phyloP scores from a whole-genome alignment of 163 green algal species.

The Volvox carteri region DNA sequence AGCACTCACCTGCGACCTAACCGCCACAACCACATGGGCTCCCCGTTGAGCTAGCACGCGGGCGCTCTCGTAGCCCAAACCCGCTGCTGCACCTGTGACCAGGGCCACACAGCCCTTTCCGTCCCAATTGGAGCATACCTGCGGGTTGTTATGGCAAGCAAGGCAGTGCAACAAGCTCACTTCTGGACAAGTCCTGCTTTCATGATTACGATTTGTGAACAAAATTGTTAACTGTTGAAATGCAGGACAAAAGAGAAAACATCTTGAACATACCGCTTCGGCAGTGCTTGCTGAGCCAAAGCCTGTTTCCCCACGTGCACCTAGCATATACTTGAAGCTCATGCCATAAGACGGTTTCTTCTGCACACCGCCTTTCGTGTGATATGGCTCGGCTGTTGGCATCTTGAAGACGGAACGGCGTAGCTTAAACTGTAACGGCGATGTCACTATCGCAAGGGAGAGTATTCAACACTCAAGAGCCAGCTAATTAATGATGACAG shows the following conservation, averaged over 20 bases:
- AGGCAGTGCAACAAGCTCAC: neutral
- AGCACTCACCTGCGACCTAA: neutral
- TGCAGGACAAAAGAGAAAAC: too few species aligned
- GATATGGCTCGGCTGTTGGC: neutral
- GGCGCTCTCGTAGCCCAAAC: conserved; percentile 9
- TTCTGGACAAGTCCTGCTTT: too few species aligned
- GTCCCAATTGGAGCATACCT: neutral
- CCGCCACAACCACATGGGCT: neutral
- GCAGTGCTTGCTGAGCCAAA: conserved; percentile 6
- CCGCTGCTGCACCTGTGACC: neutral
- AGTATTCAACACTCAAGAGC: too few species aligned
- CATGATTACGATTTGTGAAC: neutral
- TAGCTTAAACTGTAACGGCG: too few species aligned
- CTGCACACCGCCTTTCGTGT: neutral
- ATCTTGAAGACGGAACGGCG: neutral
- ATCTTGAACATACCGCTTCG: neutral
- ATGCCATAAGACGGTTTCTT: neutral
- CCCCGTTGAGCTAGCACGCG: neutral
- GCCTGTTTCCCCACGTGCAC: neutral
- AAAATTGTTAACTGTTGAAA: neutral
- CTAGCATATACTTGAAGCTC: neutral
- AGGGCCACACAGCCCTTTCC: neutral
- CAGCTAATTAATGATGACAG: too few species aligned
- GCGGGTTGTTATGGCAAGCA: neutral
- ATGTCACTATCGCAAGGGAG: too few species aligned